Conservation (phyloP, 2,329 filamentous ascomycete species). For the Pyrenophora graminea region DNA sequence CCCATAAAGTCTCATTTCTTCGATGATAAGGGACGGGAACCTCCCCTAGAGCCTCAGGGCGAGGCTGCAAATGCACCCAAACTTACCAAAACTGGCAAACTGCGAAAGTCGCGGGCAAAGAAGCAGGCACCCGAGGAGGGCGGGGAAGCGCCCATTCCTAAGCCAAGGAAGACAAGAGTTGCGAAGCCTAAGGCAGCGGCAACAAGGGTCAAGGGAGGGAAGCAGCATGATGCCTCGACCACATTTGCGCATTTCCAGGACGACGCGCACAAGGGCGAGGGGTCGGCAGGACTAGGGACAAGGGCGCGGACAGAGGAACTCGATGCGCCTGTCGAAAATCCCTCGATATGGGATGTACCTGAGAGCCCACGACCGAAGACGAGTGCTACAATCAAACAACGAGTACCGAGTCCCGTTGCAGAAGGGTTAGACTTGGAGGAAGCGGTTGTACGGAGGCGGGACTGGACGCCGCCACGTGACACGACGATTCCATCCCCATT, state of each 20-base stretch:
- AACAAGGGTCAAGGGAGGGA: slow-evolving; percentile 16
- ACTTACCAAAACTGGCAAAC: slow-evolving; percentile 30
- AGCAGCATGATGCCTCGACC: slow-evolving; percentile 18
- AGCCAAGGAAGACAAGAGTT: slow-evolving; percentile 30
- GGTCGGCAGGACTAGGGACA: not conserved
- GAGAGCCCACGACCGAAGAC: slow-evolving; percentile 24
- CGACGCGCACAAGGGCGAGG: slow-evolving; percentile 3
- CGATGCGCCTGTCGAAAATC: slow-evolving; percentile 1
- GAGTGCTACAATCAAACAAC: slow-evolving; percentile 15
- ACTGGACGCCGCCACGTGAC: slow-evolving; percentile 46
- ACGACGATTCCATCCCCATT: slow-evolving; percentile 21
- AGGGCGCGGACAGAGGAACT: not conserved
- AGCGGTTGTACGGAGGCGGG: slow-evolving; percentile 35
- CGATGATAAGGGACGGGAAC: slow-evolving; percentile 9
- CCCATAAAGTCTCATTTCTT: slow-evolving; percentile 32
- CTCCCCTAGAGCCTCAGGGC: slow-evolving; percentile 4
- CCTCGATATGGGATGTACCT: slow-evolving; percentile 35
- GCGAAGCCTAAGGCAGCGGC: slow-evolving; percentile 26
- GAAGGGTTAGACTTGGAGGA: slow-evolving; percentile 33
- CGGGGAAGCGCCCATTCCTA: slow-evolving; percentile 19
- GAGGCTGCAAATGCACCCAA: slow-evolving; percentile 13
- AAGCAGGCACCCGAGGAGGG: slow-evolving; percentile 25
- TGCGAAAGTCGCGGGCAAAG: slow-evolving; percentile 39
- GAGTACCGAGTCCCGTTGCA: slow-evolving; percentile 9
- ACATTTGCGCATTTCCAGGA: slow-evolving; percentile 30